Conservation (phyloP, 1,139 yeast species). For the Blastobotrys petasosporus region DNA sequence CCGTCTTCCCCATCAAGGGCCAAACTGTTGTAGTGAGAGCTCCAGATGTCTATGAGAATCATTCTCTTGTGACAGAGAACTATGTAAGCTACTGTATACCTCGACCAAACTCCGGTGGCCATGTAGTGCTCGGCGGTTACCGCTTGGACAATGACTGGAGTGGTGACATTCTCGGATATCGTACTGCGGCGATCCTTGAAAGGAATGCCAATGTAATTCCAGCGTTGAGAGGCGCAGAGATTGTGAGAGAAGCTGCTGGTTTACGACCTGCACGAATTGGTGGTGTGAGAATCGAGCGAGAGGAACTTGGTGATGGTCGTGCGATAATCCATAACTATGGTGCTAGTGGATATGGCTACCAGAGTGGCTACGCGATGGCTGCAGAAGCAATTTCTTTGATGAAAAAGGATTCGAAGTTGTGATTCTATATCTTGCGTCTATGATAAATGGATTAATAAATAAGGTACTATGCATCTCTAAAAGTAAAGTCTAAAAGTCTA, state of each 20-base stretch:
- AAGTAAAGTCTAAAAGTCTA: not conserved
- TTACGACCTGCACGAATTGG: slow-evolving; percentile 65
- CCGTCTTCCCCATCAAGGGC: slow-evolving; percentile 59
- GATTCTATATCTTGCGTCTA: not conserved
- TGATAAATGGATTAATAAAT: not conserved
- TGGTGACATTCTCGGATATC: slow-evolving; percentile 47
- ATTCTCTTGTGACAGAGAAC: slow-evolving; percentile 17
- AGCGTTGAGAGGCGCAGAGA: slow-evolving; percentile 38
- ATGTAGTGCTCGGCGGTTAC: slow-evolving; percentile 64
- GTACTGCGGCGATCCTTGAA: slow-evolving; percentile 52
- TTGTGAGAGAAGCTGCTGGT: slow-evolving; percentile 59
- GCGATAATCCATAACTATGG: slow-evolving; percentile 63
- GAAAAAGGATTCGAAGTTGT: slow-evolving; percentile 13
- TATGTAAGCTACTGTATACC: slow-evolving; percentile 53
- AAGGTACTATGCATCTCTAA: not conserved
- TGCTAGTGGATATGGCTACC: slow-evolving; percentile 73
- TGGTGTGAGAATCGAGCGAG: slow-evolving; percentile 58
- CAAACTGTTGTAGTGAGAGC: slow-evolving; percentile 61
- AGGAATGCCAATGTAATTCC: slow-evolving; percentile 55
- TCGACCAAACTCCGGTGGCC: slow-evolving; percentile 56
- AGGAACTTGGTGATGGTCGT: slow-evolving; percentile 34
- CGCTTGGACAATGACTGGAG: slow-evolving; percentile 54
- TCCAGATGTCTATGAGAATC: slow-evolving; percentile 29
- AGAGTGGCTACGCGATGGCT: slow-evolving; percentile 65
- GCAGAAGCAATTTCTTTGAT: slow-evolving; percentile 39